These are phyloP conservation scores for Malassezia sp. DNA, from an alignment of 1,284 basidiomycete species.

Conservation along the genomic window DNA sequence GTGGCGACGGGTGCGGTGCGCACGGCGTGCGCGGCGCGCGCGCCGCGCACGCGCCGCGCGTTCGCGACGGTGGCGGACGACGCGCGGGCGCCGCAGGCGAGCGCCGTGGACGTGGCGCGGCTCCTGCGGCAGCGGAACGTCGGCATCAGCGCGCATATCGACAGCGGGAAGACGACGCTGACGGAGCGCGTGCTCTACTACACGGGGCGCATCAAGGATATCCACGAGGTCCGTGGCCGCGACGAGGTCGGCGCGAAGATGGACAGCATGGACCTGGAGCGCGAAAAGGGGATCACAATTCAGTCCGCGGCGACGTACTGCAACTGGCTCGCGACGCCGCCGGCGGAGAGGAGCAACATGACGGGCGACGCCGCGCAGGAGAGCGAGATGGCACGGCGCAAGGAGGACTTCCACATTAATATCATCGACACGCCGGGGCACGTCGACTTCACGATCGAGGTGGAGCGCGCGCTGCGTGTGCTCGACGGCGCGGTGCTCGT, in stretches of 20 bases:
- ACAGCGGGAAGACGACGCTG: slow-evolving; percentile 95
- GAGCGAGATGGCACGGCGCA: slow-evolving; percentile 24
- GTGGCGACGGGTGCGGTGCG: slow-evolving; percentile 8
- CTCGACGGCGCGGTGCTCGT: slow-evolving; percentile 94
- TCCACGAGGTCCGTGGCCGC: slow-evolving; percentile 91
- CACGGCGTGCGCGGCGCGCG: slow-evolving; percentile 19
- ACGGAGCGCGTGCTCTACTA: slow-evolving; percentile 97
- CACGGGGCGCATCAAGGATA: slow-evolving; percentile 86
- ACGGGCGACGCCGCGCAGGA: slow-evolving; percentile 41
- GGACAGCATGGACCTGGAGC: slow-evolving; percentile 98
- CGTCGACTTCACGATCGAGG: slow-evolving; percentile 99
- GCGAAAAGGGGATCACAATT: slow-evolving; percentile 98
- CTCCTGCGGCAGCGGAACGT: slow-evolving; percentile 48
- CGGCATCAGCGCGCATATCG: slow-evolving; percentile 51
- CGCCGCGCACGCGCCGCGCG: slow-evolving; percentile 14
- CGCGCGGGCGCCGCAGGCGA: slow-evolving; percentile 15
- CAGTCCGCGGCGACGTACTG: slow-evolving; percentile 97
- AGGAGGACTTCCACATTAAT: slow-evolving; percentile 82
- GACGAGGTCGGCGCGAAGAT: slow-evolving; percentile 98
- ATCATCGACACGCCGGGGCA: slow-evolving; percentile 99
- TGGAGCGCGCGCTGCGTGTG: slow-evolving; percentile 89
- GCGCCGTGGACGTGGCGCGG: slow-evolving; percentile 36
- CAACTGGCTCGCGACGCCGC: slow-evolving; percentile 69
- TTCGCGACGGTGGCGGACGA: slow-evolving; percentile 13
- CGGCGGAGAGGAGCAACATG: slow-evolving; percentile 44